phyloP scores from a whole-genome alignment of 495 filamentous ascomycete species.

The Lentithecium fluviatile region DNA sequence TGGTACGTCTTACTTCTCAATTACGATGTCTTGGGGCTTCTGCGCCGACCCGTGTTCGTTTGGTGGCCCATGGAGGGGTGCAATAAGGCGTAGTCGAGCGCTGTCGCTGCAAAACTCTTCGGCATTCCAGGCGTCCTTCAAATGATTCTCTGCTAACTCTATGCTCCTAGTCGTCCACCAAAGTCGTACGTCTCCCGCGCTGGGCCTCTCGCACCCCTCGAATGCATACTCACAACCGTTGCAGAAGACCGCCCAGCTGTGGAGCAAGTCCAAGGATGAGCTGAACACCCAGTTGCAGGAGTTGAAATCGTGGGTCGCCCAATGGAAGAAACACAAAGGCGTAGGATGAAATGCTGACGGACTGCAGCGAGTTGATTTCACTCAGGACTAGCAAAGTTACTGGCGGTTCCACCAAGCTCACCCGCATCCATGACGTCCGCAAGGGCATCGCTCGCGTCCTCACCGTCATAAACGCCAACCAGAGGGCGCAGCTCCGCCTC shows the following conservation, averaged over 20 bases:
- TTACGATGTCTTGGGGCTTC: background rate
- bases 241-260: constrained; percentile 95
- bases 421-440: constrained; percentile 97
- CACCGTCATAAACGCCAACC: constrained; percentile 98
- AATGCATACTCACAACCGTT: constrained; percentile 32
- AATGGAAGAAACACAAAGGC: background rate
- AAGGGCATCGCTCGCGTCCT: constrained; percentile 98
- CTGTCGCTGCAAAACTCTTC: too few species aligned
- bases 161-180: constrained; percentile 18
- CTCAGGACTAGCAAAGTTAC: constrained; percentile 77
- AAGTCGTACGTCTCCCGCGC: constrained; percentile 27
- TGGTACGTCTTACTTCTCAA: constrained; percentile 20
- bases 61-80: background rate
- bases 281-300: constrained; percentile 89
- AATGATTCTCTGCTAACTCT: constrained; percentile 20
- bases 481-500: constrained; percentile 92
- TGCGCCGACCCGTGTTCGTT: background rate
- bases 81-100: too few species aligned
- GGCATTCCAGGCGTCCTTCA: too few species aligned
- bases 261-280: constrained; percentile 98
- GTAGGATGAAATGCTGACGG: constrained; percentile 34
- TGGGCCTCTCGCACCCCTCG: background rate
- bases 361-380: constrained; percentile 74
- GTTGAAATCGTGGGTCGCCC: constrained; percentile 35
- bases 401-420: constrained; percentile 87